Evolutionary conservation across 2,329 filamentous ascomycete genomes (phyloP).

Genomic region (Trichoderma gracile): DNA sequence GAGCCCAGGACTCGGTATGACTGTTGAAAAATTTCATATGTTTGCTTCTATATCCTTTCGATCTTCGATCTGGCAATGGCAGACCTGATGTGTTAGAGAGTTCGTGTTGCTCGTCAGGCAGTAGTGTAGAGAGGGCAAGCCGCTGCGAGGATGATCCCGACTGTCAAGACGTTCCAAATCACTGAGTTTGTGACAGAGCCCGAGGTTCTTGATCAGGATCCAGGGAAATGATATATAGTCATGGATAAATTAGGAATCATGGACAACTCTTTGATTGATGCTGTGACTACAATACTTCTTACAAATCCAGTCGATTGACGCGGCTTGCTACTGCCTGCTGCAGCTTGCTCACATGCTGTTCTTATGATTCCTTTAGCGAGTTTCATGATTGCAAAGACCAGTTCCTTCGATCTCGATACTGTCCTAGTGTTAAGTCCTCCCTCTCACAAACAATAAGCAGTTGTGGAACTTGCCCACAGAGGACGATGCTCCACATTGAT

Average conservation of each 20-base stretch:
- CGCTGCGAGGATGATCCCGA: too few species aligned
- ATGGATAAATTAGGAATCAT: background rate
- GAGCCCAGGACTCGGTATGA: too few species aligned
- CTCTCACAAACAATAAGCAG: background rate
- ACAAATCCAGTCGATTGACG: background rate
- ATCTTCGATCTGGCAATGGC: too few species aligned
- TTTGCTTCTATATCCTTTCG: too few species aligned
- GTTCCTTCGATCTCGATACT: background rate
- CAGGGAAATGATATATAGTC: background rate
- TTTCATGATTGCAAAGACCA: background rate
- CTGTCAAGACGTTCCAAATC: too few species aligned
- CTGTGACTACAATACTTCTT: background rate
- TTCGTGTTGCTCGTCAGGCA: too few species aligned
- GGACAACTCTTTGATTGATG: background rate
- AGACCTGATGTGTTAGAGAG: too few species aligned
- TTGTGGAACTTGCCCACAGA: background rate
- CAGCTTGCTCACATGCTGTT: background rate
- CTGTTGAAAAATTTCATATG: too few species aligned
- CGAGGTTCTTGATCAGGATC: too few species aligned
- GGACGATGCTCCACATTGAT: background rate
- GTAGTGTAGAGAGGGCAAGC: background rate
- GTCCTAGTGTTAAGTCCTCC: background rate
- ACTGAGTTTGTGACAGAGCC: background rate
- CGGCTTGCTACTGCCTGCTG: background rate
- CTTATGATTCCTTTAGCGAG: background rate